phyloP scores from a whole-genome alignment of 306 rosid genomes.

The Myrica gale region DNA sequence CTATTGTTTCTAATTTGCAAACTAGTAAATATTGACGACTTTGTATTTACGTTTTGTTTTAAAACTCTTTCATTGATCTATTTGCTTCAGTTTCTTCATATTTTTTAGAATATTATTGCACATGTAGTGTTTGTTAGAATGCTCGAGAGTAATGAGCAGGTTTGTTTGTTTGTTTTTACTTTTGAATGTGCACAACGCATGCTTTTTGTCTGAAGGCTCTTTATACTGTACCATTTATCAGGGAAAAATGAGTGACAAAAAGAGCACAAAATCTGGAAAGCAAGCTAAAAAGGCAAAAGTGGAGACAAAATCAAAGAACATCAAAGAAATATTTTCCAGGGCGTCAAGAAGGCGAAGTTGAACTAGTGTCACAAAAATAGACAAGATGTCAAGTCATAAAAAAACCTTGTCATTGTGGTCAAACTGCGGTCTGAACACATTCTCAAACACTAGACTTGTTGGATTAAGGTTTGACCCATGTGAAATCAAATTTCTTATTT shows the following conservation, averaged over 20 bases:
- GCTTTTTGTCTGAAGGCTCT: no score
- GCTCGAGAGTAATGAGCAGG: no score
- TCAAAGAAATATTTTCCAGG: slow-evolving; percentile 73
- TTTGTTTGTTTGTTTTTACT: no score
- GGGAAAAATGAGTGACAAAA: slow-evolving; percentile 40
- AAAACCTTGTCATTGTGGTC: neutral
- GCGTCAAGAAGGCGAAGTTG: slow-evolving; percentile 62
- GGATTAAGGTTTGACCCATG: neutral
- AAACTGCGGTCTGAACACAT: neutral
- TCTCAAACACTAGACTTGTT: neutral
- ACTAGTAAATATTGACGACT: no score
- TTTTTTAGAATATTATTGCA: no score
- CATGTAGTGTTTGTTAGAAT: no score
- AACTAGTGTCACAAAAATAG: neutral
- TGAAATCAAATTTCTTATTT: neutral
- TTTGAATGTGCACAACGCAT: no score
- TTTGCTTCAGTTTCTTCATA: no score
- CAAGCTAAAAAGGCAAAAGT: slow-evolving; percentile 62
- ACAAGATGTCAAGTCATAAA: neutral
- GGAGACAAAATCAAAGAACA: slow-evolving; percentile 78
- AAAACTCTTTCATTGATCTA: no score
- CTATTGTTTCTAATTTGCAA: no score
- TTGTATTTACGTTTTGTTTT: no score
- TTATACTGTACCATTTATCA: no score
- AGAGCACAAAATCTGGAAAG: slow-evolving; percentile 52